A percentile compares a stretch with the other conserved stretches of the same genome.
Evolutionary conservation across 208 protist genomes (phyloP).

Genomic region (Trypanosoma cruzi): DNA sequence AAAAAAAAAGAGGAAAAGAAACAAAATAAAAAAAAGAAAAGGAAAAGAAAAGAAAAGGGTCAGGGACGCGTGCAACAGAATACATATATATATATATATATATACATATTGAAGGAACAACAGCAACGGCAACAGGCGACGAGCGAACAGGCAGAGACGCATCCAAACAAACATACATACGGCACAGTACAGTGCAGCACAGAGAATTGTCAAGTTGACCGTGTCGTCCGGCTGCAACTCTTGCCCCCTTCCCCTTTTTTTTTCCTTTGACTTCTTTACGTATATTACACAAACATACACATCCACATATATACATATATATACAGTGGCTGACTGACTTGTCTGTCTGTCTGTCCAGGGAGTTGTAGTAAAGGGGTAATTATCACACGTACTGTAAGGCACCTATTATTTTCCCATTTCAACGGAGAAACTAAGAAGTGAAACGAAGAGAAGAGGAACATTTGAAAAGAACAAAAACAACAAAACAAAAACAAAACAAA

Average conservation of each 20-base stretch:
- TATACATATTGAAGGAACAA: no score
- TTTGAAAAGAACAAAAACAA: slow-evolving; percentile 10
- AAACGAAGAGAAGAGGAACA: slow-evolving; percentile 2
- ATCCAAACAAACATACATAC: no score
- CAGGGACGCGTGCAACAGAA: neutral
- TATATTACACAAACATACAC: no score
- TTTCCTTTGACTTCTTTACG: no score
- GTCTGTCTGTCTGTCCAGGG: neutral
- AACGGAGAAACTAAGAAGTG: neutral
- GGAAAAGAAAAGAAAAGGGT: neutral
- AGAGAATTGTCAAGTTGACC: neutral
- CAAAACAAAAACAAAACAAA: neutral
- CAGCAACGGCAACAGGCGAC: no score
- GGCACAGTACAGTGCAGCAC: no score
- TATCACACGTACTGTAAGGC: neutral
- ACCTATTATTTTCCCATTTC: neutral
- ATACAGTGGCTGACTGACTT: no score
- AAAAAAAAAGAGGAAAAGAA: neutral
- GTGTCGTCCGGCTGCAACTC: neutral
- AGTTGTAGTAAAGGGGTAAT: neutral
- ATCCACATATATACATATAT: no score
- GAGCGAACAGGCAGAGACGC: no score
- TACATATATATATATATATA: no score
- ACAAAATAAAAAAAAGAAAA: neutral
- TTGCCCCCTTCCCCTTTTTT: neutral